Evolutionary conservation across 2,329 filamentous ascomycete species (phyloP).

Genomic region (Escovopsis weberi): DNA sequence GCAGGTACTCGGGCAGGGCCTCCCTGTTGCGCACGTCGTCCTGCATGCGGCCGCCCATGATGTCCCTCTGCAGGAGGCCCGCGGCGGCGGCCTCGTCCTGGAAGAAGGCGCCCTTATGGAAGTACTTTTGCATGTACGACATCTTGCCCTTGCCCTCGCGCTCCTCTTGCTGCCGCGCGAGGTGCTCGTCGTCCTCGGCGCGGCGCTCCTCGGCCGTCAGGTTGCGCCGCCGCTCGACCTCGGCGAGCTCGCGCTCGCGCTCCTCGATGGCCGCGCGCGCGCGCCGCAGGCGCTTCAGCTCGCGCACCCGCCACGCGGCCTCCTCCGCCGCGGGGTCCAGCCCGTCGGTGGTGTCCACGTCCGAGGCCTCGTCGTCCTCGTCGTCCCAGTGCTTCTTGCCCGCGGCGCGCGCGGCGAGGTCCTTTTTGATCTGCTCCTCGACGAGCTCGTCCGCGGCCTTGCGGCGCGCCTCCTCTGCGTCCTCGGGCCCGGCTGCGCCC

Average conservation of each 20-base stretch:
- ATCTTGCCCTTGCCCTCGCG: constrained; percentile 67
- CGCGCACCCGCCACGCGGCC: constrained; percentile 86
- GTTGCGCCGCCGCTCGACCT: constrained; percentile 76
- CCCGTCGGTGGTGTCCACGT: constrained; percentile 80
- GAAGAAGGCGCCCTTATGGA: constrained; percentile 94
- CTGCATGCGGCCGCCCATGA: constrained; percentile 71
- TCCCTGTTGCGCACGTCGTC: constrained; percentile 77
- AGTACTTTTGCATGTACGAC: constrained; percentile 88
- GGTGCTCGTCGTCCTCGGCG: constrained; percentile 66
- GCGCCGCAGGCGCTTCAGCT: constrained; percentile 77
- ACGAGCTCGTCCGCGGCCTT: constrained; percentile 66
- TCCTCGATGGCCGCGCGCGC: constrained; percentile 74
- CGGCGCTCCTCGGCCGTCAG: constrained; percentile 75
- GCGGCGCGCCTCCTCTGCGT: constrained; percentile 43
- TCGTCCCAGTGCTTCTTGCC: constrained; percentile 83
- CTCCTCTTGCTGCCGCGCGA: constrained; percentile 68
- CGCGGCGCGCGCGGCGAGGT: constrained; percentile 57
- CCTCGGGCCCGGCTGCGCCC: constrained; percentile 14
- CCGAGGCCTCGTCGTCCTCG: constrained; percentile 51
- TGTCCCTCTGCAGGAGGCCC: constrained; percentile 63
- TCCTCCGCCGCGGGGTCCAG: constrained; percentile 77
- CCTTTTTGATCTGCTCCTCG: constrained; percentile 76
- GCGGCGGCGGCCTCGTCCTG: constrained; percentile 64
- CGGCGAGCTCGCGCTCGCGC: constrained; percentile 71
- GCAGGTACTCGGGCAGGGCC: constrained; percentile 77